Base-by-base conservation (phyloP, 176 grass and related monocot genomes). In the Carex myosuroides region DNA sequence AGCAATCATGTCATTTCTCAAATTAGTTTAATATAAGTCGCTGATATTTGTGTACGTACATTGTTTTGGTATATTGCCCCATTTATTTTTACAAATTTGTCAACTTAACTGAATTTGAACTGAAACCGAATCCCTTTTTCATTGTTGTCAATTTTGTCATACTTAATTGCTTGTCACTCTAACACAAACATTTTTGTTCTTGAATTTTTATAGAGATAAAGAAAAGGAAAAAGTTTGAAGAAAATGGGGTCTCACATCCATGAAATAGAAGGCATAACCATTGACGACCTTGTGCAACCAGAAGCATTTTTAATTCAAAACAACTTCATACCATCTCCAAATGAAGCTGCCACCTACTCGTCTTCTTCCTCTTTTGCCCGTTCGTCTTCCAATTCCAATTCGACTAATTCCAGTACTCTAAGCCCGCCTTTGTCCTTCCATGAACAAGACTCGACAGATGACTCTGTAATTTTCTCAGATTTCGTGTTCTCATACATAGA, bases 401-500 rank as follows among this genome's bases (percentile, higher is more conserved):
- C 72, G 58, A 87, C 22, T 39, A 82, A 87, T 94, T 88, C 64
- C 84, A 80, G 10, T 91, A 86, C n/a, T 58, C 85, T 81, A 80
- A 90, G 88, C 91, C 90, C 84, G 81, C 64, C 87, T 91, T 9
- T 82, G 87, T 10, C 88, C 85, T 83, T 82, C 3, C 18, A 13
- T 21, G 61, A 88, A 0, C 58, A 84, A 24, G 89, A 82, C 62
- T 72, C 56, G 44, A 35, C 44, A 1, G 81, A 87, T 8, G 87
- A 79, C 30, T 79, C 87, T 0, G 85, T 52, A 18, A 37, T 71
- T 26, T 81, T 84, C 29, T 86, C 92, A 1, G 94, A 97, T 71
- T 75, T 88, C 22, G 85, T 86, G 22, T 89, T 97, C 85, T 86
- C 85, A 54, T 97, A 88, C 91, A 97, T 97, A 29, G 79, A 88